Evolutionary conservation across 2,329 filamentous ascomycete genomes (phyloP).

Genomic region (Ophiostoma quercus): DNA sequence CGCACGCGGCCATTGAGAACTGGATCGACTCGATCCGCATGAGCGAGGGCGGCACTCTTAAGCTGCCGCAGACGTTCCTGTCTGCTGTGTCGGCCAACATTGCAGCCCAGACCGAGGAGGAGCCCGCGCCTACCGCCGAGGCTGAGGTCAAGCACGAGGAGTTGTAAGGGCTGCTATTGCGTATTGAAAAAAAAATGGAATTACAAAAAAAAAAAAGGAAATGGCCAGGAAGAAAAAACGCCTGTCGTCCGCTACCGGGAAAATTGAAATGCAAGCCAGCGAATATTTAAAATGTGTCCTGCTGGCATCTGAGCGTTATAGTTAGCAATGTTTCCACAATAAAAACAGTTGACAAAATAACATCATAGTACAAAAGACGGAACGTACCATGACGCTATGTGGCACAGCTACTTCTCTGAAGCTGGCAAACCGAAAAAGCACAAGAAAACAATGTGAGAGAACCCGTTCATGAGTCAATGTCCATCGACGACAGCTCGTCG

Average conservation of each 20-base stretch:
- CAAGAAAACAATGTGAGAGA: neutral
- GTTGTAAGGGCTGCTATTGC: conserved; percentile 23
- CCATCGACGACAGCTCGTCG: conserved; percentile 36
- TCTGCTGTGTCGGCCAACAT: conserved; percentile 44
- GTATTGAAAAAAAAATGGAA: neutral
- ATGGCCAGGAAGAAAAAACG: neutral
- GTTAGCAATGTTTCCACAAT: neutral
- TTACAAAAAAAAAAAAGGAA: neutral
- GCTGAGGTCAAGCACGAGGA: conserved; percentile 42
- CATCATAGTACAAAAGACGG: neutral
- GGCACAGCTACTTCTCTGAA: neutral
- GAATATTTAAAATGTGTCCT: neutral
- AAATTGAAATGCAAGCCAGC: neutral
- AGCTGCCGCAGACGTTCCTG: conserved; percentile 54
- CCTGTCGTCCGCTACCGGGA: neutral
- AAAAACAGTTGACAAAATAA: neutral
- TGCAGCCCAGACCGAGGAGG: conserved; percentile 32
- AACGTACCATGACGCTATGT: conserved; percentile 10
- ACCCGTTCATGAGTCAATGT: conserved; percentile 39
- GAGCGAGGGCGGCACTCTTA: conserved; percentile 77
- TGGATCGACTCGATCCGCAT: conserved; percentile 92
- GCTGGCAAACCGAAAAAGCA: neutral
- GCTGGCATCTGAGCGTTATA: neutral
- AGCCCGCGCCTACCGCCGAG: conserved; percentile 21
- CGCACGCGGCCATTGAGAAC: conserved; percentile 60